Conservation (phyloP, 176 grass and related monocot species). For the Oryza australiensis region DNA sequence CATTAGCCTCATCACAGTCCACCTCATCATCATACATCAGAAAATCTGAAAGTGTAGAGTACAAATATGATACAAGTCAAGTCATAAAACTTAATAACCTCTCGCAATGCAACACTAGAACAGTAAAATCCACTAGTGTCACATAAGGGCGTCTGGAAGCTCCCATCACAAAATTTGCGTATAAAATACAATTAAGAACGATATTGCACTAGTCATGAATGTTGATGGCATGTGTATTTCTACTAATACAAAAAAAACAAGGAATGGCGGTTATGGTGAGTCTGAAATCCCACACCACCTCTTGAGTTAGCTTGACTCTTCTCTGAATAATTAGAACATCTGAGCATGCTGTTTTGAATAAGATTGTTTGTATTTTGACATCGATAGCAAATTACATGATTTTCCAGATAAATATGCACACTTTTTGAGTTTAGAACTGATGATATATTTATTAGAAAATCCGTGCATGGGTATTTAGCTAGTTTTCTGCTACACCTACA, state of each 20-base stretch:
- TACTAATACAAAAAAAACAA: not conserved
- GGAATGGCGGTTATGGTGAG: not conserved
- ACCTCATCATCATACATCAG: slow-evolving; percentile 83
- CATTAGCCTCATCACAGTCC: slow-evolving; percentile 59
- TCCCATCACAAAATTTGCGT: not conserved
- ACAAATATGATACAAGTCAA: slow-evolving; percentile 11
- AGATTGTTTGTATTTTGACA: not conserved
- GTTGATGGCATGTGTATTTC: not conserved
- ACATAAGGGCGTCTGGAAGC: not conserved
- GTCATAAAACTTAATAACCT: slow-evolving; percentile 17
- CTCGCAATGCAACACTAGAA: not conserved
- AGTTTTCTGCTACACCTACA: slow-evolving; percentile 12
- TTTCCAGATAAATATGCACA: not conserved
- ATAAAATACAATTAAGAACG: not conserved
- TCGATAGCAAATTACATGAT: not conserved
- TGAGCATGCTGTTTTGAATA: not conserved
- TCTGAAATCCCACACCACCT: not conserved
- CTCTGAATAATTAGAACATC: not conserved
- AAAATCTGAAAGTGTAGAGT: slow-evolving; percentile 64
- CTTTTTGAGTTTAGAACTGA: not conserved
- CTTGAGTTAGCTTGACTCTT: not conserved
- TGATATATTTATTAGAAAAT: not conserved
- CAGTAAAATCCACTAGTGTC: not conserved
- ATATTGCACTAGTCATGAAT: not conserved
- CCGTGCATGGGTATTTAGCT: not conserved